Base-by-base conservation (phyloP, 495 filamentous ascomycete genomes). In the Elaphomyces granulatus region DNA sequence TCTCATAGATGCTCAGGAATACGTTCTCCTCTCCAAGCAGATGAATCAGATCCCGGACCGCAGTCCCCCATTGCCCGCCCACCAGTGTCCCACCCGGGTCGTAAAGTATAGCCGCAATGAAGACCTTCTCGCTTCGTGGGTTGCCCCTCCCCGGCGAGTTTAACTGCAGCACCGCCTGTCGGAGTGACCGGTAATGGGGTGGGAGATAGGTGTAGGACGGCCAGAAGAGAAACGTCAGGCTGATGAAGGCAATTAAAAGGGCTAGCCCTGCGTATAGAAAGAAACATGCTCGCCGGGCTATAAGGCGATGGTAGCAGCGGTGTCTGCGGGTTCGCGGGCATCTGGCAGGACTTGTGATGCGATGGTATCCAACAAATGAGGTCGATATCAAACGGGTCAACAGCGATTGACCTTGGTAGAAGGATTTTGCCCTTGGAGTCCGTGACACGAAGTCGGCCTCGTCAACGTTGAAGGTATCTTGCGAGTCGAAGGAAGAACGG, bases 71-170 rank as follows among this genome's bases (percentile, higher is more conserved):
- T 40, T 63, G 61, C 2, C 81, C 80, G 2, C 63, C 52, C 0
- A 78, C 71, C 17, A 88, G 56, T 10, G 54, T 53, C 3, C 74
- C 75, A 0, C 51, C 64, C 8, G 59, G 61, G 48, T 90, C 79
- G 49, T 83, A 79, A 32, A 88, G 65, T 48, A 76, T 85, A 12
- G 79, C 76, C 4, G 78, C 78, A 41, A 88, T 81, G 52, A 83
- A 87, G 12, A 87, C 64, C 44, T 76, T 80, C 51, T 85, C 75
- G 30, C 72, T 61, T 15, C 64, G 50, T 2, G 68, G 57, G 47
- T 87, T 85, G 10, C 72, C 78, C 21, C 77, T 64, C 2, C 78
- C 80, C 2, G 61, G 38, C 8, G 48, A 32, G 8, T 59, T 54
- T 15, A 51, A 63, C 31, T 55, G 52, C 32, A 49, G 44, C 6